Percentiles rank a stretch among this genome's conserved stretches.
Evolutionary conservation across 1,284 basidiomycete genomes (phyloP).

Genomic region (Tylopilus sp.): DNA sequence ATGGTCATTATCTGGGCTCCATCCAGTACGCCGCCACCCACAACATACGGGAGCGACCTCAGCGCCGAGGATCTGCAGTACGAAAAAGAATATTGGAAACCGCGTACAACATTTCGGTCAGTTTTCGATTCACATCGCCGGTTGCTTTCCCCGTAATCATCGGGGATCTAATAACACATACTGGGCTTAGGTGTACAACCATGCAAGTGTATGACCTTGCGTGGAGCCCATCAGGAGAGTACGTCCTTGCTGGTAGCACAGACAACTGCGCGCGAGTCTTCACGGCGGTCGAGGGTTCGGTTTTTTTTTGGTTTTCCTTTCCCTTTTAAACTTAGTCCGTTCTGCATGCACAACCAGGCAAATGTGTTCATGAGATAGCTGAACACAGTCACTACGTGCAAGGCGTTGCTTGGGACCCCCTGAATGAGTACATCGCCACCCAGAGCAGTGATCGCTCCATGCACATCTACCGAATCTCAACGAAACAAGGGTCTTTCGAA

Average conservation of each 20-base stretch:
- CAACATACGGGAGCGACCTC: conserved; percentile 74
- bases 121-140: conserved; percentile 16
- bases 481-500: conserved; percentile 76
- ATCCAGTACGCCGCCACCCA: conserved; percentile 66
- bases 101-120: conserved; percentile 83
- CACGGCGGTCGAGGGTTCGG: conserved; percentile 67
- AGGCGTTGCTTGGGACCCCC: conserved; percentile 94
- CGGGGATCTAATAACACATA: conserved; percentile 4
- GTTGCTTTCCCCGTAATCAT: neutral
- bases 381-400: conserved; percentile 95
- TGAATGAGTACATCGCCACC: conserved; percentile 93
- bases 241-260: conserved; percentile 91
- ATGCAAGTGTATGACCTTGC: conserved; percentile 98
- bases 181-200: conserved; percentile 59
- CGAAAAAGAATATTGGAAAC: conserved; percentile 96
- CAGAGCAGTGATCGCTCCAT: conserved; percentile 91
- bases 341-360: conserved; percentile 47
- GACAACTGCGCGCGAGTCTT: conserved; percentile 93
- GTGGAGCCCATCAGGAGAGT: conserved; percentile 95
- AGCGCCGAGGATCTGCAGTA: conserved; percentile 74
- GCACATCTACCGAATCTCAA: conserved; percentile 80
- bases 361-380: conserved; percentile 78
- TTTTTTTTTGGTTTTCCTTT: conserved; percentile 4
- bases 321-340: conserved; percentile 4
- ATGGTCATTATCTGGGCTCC: conserved; percentile 96